A percentile compares a stretch with the other conserved stretches of the same genome.
These are phyloP conservation scores for Gentiana macrophylla DNA, from an alignment of 257 asterid species.

Conservation along the genomic window DNA sequence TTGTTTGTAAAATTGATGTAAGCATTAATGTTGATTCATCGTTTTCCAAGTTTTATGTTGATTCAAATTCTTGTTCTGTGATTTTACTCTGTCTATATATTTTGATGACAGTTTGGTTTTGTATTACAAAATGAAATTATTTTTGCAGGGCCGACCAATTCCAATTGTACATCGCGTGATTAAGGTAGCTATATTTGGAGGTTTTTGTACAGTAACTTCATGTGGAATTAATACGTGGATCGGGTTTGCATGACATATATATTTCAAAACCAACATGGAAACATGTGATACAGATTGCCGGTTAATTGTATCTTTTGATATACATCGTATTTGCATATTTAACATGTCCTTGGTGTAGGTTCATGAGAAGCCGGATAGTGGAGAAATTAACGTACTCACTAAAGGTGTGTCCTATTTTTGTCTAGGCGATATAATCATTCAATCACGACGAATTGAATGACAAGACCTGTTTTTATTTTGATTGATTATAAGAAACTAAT, in stretches of 20 bases:
- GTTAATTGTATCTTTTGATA: too few relatives aligned
- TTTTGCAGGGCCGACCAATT: constrained; percentile 39
- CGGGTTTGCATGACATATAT: too few relatives aligned
- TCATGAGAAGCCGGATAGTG: constrained; percentile 47
- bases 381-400: constrained; percentile 59
- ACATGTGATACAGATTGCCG: too few relatives aligned
- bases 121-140: not conserved
- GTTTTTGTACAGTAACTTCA: too few relatives aligned
- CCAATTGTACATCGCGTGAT: constrained; percentile 85
- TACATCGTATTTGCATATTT: too few relatives aligned
- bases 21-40: constrained; percentile 5
- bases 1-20: constrained; percentile 27
- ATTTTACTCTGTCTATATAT: not conserved
- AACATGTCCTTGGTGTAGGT: constrained; percentile 24
- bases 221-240: too few relatives aligned
- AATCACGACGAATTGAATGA: too few relatives aligned
- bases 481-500: not conserved
- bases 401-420: constrained; percentile 15
- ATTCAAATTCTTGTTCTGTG: too few relatives aligned
- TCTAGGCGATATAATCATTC: not conserved
- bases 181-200: constrained; percentile 27
- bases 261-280: too few relatives aligned
- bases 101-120: too few relatives aligned
- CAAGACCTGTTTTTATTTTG: too few relatives aligned
- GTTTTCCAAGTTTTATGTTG: too few relatives aligned